Conservation (phyloP, 768 basidiomycete genomes). For the Russula lepida region DNA sequence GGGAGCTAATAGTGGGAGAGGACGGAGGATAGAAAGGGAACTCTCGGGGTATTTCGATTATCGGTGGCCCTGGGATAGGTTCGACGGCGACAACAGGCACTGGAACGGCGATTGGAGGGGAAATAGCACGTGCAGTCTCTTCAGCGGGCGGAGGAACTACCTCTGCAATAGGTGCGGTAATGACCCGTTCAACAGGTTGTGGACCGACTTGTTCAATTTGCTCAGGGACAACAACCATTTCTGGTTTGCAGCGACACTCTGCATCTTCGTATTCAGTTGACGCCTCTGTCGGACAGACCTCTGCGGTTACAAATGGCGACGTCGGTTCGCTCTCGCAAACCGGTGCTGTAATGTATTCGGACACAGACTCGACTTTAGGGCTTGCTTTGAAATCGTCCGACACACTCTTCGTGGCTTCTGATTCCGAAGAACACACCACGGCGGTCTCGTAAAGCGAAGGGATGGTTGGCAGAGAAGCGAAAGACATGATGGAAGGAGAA, state of each 20-base stretch:
- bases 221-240: slow-evolving; percentile 16
- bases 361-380: slow-evolving; percentile 30
- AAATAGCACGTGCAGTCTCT: not conserved
- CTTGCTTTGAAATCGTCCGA: slow-evolving; percentile 16
- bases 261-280: slow-evolving; percentile 43
- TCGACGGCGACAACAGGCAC: not conserved
- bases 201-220: slow-evolving; percentile 17
- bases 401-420: slow-evolving; percentile 12
- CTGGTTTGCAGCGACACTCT: slow-evolving; percentile 29
- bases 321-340: slow-evolving; percentile 32
- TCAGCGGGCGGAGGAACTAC: not conserved
- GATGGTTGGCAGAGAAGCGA: slow-evolving; percentile 51
- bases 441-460: slow-evolving; percentile 39
- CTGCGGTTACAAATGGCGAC: slow-evolving; percentile 45
- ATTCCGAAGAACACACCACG: slow-evolving; percentile 27
- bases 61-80: not conserved
- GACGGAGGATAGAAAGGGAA: not conserved
- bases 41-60: not conserved
- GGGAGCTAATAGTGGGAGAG: not conserved
- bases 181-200: not conserved
- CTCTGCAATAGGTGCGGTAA: not conserved
- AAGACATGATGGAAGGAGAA: slow-evolving; percentile 39
- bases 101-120: not conserved
- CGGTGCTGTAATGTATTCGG: slow-evolving; percentile 37
- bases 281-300: slow-evolving; percentile 36